Percentiles rank a stretch among this genome's conserved stretches.
Conservation (phyloP, 352 stramenopile genomes). For the Phytophthora palmivora region DNA sequence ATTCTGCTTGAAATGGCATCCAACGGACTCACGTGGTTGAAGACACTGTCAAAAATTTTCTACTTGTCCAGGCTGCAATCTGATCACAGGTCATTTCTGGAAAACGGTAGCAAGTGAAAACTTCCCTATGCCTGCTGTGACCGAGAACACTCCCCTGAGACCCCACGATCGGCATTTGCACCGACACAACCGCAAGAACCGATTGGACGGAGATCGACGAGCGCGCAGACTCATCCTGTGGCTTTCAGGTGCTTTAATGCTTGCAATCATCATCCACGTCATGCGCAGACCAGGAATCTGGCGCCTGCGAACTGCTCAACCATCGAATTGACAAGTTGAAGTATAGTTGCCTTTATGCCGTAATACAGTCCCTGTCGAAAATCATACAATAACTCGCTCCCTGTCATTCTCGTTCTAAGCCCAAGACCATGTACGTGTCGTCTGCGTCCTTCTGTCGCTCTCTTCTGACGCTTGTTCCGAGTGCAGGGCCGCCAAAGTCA, state of each 20-base stretch:
- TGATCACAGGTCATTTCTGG: slow-evolving; percentile 43
- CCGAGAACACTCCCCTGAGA: slow-evolving; percentile 27
- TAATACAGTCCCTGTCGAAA: slow-evolving; percentile 7
- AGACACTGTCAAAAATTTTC: slow-evolving; percentile 12
- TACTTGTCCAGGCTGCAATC: background rate
- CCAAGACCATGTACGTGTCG: slow-evolving; percentile 22
- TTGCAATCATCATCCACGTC: slow-evolving; percentile 32
- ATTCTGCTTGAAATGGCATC: slow-evolving; percentile 5
- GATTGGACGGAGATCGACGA: slow-evolving; percentile 3
- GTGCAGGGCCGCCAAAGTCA: slow-evolving; percentile 74
- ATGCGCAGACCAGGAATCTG: slow-evolving; percentile 12
- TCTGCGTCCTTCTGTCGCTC: background rate
- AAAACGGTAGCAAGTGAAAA: no score
- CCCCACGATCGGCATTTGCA: slow-evolving; percentile 30
- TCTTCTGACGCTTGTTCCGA: slow-evolving; percentile 9
- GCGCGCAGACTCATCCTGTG: slow-evolving; percentile 18
- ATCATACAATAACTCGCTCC: slow-evolving; percentile 13
- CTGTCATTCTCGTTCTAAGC: slow-evolving; percentile 16
- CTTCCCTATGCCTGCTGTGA: slow-evolving; percentile 17
- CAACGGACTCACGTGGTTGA: slow-evolving; percentile 29
- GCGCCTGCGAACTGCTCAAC: slow-evolving; percentile 12
- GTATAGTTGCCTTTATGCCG: slow-evolving; percentile 1
- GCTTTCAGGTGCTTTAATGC: slow-evolving; percentile 17
- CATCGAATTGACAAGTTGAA: slow-evolving; percentile 16
- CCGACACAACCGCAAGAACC: slow-evolving; percentile 19